Conservation (phyloP, 768 basidiomycete species). For the Artomyces pyxidatus region DNA sequence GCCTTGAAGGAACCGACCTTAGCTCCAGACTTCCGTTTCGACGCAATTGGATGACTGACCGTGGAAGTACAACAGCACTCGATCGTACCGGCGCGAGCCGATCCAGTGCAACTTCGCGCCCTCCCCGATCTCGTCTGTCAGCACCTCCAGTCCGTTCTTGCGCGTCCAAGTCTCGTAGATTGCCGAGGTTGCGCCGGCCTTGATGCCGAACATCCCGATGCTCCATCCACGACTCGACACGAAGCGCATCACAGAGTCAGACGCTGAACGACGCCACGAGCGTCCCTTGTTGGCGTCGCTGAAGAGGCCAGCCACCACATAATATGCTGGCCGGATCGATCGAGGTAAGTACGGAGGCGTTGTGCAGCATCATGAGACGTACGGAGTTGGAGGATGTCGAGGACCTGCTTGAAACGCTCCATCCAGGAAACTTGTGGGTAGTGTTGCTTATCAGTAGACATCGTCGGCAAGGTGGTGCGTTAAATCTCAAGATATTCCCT, state of each 20-base stretch:
- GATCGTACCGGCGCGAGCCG: background rate
- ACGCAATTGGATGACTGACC: background rate
- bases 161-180: background rate
- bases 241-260: background rate
- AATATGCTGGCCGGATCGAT: too few relatives aligned
- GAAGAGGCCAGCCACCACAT: background rate
- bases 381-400: background rate
- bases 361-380: background rate
- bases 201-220: background rate
- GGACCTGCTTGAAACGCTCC: background rate
- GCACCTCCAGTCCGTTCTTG: background rate
- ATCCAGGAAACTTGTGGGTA: too few relatives aligned
- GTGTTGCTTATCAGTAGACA: too few relatives aligned
- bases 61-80: background rate
- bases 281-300: background rate
- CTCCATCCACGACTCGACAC: background rate
- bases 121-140: background rate
- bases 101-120: background rate
- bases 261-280: background rate
- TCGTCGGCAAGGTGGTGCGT: too few relatives aligned
- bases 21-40: background rate
- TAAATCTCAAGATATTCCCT: too few relatives aligned
- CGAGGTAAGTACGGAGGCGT: background rate
- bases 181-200: background rate
- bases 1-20: background rate